Percentiles rank a stretch among this genome's conserved stretches.
Evolutionary conservation across 768 basidiomycete genomes (phyloP).

Genomic region (Myochromella boudieri): DNA sequence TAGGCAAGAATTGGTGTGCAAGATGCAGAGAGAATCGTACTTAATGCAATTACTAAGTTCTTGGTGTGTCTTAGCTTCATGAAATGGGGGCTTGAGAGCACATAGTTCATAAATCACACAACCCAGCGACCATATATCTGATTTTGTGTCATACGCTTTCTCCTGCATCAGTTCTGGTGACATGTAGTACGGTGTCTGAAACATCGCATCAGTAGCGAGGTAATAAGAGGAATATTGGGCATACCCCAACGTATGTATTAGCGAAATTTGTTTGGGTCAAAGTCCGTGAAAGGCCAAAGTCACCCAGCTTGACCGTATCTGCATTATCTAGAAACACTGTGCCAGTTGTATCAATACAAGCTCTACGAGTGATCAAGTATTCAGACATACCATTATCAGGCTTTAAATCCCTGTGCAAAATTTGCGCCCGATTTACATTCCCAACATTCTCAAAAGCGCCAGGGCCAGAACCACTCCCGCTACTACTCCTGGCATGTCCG

Average conservation of each 20-base stretch:
- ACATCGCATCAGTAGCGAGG: neutral
- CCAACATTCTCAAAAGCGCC: conserved; percentile 35
- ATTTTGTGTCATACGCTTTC: conserved; percentile 95
- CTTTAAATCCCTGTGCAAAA: conserved; percentile 93
- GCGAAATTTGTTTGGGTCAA: conserved; percentile 87
- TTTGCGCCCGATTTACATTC: conserved; percentile 64
- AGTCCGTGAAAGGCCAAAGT: conserved; percentile 95
- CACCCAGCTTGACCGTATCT: conserved; percentile 91
- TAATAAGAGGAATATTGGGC: conserved; percentile 25
- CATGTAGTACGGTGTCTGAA: conserved; percentile 98
- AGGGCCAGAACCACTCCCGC: conserved; percentile 31
- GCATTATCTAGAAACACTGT: conserved; percentile 87
- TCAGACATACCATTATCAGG: conserved; percentile 85
- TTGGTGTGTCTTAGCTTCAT: conserved; percentile 87
- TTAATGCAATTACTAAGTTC: conserved; percentile 83
- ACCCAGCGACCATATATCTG: conserved; percentile 97
- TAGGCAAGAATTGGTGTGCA: neutral
- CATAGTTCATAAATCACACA: conserved; percentile 97
- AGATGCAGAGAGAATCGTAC: conserved; percentile 31
- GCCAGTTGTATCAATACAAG: neutral
- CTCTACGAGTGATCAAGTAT: neutral
- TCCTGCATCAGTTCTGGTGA: conserved; percentile 98
- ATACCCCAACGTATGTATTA: conserved; percentile 94
- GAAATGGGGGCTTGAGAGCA: conserved; percentile 89
- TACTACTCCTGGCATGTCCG: conserved; percentile 47